These are phyloP conservation scores for Rubroshorea leprosula DNA, from an alignment of 345 rosid species.

Conservation along the genomic window DNA sequence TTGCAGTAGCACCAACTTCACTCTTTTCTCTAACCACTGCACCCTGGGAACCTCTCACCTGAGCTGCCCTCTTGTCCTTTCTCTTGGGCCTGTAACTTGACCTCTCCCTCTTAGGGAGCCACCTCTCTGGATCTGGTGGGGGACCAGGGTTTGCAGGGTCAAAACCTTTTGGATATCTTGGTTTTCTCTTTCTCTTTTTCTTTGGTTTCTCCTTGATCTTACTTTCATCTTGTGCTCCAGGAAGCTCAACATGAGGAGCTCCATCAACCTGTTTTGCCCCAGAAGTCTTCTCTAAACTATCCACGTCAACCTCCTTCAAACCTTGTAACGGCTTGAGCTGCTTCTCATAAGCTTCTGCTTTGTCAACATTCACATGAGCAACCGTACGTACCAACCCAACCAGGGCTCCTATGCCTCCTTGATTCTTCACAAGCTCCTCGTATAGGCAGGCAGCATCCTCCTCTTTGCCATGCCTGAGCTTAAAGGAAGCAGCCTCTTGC, in stretches of 20 bases:
- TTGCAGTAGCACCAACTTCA: conserved; percentile 40
- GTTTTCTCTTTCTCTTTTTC: conserved; percentile 98
- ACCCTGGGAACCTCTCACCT: conserved; percentile 92
- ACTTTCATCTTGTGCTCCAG: conserved; percentile 42
- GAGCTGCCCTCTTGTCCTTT: conserved; percentile 93
- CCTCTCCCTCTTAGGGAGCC: conserved; percentile 96
- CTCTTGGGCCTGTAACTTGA: conserved; percentile 91
- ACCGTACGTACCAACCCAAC: conserved; percentile 86
- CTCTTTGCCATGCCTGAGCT: conserved; percentile 74
- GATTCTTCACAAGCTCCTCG: conserved; percentile 74
- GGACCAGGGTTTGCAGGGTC: conserved; percentile 96
- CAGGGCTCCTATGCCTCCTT: conserved; percentile 63
- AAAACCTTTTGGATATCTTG: conserved; percentile 90
- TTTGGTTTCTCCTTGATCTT: conserved; percentile 73
- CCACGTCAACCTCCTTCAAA: conserved; percentile 62
- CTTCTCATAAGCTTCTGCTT: conserved; percentile 86
- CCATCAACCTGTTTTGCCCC: conserved; percentile 78
- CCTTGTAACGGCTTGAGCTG: conserved; percentile 71
- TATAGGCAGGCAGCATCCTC: conserved; percentile 75
- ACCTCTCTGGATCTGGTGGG: conserved; percentile 95
- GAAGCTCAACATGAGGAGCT: conserved; percentile 24
- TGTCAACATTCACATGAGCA: conserved; percentile 69
- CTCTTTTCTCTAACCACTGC: conserved; percentile 71
- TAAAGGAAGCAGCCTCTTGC: conserved; percentile 95
- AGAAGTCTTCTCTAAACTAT: conserved; percentile 75